These are phyloP conservation scores for Discostella pseudostelligera DNA, from an alignment of 108 stramenopile genomes.

Conservation along the genomic window DNA sequence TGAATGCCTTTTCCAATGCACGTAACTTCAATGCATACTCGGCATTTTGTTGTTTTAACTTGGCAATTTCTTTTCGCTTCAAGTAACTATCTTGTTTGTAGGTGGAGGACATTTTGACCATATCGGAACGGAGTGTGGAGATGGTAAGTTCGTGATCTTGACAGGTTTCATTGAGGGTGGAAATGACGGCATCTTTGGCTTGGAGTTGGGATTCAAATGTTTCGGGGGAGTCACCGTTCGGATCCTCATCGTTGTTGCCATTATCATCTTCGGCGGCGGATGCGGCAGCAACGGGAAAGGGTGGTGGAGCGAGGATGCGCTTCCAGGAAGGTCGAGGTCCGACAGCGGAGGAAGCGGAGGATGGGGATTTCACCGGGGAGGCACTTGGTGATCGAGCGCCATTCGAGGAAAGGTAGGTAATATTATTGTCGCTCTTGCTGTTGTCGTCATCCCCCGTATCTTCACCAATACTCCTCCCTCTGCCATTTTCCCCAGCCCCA, in stretches of 20 bases:
- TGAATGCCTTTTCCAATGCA: conserved; percentile 55
- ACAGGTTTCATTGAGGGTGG: conserved; percentile 34
- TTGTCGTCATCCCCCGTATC: background rate
- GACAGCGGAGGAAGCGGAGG: background rate
- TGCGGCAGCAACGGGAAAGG: background rate
- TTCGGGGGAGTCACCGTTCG: conserved; percentile 5
- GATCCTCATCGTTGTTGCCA: background rate
- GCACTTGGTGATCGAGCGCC: too few relatives aligned
- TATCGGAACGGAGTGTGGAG: conserved; percentile 47
- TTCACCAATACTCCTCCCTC: too few relatives aligned
- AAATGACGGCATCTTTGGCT: conserved; percentile 27
- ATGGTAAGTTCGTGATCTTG: conserved; percentile 47
- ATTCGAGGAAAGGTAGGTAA: too few relatives aligned
- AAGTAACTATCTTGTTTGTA: conserved; percentile 58
- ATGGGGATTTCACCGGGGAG: too few relatives aligned
- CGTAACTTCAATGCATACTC: conserved; percentile 51
- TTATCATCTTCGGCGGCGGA: background rate
- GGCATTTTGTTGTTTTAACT: conserved; percentile 50
- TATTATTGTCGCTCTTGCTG: background rate
- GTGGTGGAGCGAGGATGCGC: too few relatives aligned
- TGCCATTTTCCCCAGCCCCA: too few relatives aligned
- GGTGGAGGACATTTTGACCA: conserved; percentile 51
- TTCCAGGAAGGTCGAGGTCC: too few relatives aligned
- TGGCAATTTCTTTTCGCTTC: conserved; percentile 50
- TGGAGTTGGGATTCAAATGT: conserved; percentile 26